These are phyloP conservation scores for Zea luxurians DNA, from an alignment of 176 grass and related monocot genomes.

Conservation along the genomic window DNA sequence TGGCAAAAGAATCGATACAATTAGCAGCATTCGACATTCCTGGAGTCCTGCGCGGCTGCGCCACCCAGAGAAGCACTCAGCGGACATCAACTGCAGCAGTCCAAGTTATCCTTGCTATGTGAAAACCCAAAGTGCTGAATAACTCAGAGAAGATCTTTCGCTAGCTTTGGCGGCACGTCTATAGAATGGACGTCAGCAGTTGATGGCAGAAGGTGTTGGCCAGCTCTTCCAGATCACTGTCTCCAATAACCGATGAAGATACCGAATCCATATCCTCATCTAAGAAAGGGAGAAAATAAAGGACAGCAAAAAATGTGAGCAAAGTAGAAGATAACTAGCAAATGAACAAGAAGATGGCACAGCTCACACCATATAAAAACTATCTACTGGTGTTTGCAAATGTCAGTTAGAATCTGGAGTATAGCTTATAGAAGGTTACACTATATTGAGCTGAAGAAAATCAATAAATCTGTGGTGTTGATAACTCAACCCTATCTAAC, in stretches of 20 bases:
- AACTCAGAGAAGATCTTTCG: constrained; percentile 54
- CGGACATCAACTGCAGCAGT: background rate
- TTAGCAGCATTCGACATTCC: constrained; percentile 10
- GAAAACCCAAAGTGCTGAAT: background rate
- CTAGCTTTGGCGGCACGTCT: constrained; percentile 48
- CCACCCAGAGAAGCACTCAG: background rate
- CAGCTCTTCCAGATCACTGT: constrained; percentile 62
- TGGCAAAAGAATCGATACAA: constrained; percentile 38
- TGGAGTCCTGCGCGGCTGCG: background rate
- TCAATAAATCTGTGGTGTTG: background rate
- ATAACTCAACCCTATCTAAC: constrained; percentile 15
- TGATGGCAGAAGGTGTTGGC: constrained; percentile 48
- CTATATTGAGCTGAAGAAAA: constrained; percentile 6
- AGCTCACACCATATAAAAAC: constrained; percentile 1
- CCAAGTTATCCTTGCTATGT: constrained; percentile 2
- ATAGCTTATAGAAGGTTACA: background rate
- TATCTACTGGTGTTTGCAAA: background rate
- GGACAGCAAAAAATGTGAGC: constrained; percentile 15
- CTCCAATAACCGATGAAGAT: constrained; percentile 56
- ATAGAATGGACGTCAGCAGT: constrained; percentile 44
- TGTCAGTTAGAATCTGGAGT: background rate
- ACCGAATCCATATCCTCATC: constrained; percentile 68
- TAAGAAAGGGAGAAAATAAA: constrained; percentile 24
- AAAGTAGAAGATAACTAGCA: background rate
- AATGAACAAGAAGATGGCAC: constrained; percentile 3